Evolutionary conservation across 345 rosid species (phyloP).

Genomic region (Acer yangbiense): DNA sequence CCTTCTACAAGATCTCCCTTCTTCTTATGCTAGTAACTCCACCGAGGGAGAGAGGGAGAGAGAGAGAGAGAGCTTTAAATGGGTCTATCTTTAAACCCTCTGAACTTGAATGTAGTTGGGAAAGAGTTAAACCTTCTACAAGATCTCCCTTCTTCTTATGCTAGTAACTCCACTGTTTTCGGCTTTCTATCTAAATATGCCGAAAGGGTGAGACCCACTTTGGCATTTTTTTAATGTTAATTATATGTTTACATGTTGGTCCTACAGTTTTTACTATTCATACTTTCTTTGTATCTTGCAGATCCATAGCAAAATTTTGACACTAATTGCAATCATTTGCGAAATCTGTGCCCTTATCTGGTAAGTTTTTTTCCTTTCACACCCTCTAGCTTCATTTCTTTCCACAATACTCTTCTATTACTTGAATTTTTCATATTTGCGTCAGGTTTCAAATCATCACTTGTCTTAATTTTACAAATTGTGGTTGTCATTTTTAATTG

Average conservation of each 20-base stretch:
- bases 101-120: not conserved
- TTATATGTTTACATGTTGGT: not conserved
- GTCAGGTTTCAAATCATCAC: not conserved
- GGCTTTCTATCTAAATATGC: not conserved
- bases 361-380: constrained; percentile 46
- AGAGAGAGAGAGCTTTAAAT: no score
- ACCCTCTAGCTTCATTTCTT: constrained; percentile 1
- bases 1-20: not conserved
- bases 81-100: not conserved
- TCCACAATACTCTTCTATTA: not conserved
- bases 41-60: no score
- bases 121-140: not conserved
- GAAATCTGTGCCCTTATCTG: constrained; percentile 90
- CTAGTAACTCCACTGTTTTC: not conserved
- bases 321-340: constrained; percentile 69
- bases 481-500: not conserved
- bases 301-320: constrained; percentile 83
- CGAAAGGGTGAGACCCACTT: not conserved
- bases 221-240: not conserved
- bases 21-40: no score
- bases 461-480: not conserved
- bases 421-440: not conserved
- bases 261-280: not conserved
- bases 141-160: not conserved
- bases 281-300: constrained; percentile 39